These are phyloP conservation scores for Mortierella sp. DNA, from an alignment of 371 early-diverging fungal genomes.

Conservation along the genomic window DNA sequence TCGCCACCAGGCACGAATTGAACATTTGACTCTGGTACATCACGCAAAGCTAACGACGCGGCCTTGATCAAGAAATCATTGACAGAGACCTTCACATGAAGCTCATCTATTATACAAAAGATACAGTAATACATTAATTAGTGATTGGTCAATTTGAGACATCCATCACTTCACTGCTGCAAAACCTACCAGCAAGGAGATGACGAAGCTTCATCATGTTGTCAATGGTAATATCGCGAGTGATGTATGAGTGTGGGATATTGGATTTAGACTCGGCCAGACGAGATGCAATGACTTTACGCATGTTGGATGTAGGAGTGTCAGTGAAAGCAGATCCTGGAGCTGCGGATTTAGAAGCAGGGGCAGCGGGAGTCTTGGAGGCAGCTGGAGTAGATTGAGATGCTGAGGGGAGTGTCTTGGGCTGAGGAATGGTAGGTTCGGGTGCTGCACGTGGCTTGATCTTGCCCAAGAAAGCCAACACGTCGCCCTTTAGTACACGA, in stretches of 20 bases:
- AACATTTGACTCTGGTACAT: slow-evolving; percentile 76
- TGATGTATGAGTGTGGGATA: slow-evolving; percentile 82
- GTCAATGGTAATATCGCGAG: slow-evolving; percentile 76
- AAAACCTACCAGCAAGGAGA: slow-evolving; percentile 73
- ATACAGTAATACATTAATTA: not conserved
- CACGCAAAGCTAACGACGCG: slow-evolving; percentile 79
- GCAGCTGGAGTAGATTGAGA: slow-evolving; percentile 19
- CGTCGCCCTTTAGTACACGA: slow-evolving; percentile 93
- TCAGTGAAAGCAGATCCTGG: slow-evolving; percentile 61
- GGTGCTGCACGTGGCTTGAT: slow-evolving; percentile 70
- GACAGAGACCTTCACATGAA: slow-evolving; percentile 77
- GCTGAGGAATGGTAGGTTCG: slow-evolving; percentile 54
- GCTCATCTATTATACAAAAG: slow-evolving; percentile 56
- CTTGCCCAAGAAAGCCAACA: slow-evolving; percentile 78
- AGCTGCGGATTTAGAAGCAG: slow-evolving; percentile 10
- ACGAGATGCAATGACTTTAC: slow-evolving; percentile 67
- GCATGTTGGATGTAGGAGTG: slow-evolving; percentile 70
- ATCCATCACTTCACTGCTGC: not conserved
- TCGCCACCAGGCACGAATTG: slow-evolving; percentile 61
- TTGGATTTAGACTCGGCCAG: slow-evolving; percentile 61
- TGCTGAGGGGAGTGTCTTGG: slow-evolving; percentile 48
- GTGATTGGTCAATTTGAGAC: not conserved
- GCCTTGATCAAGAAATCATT: slow-evolving; percentile 93
- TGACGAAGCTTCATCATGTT: slow-evolving; percentile 75
- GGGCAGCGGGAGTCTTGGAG: slow-evolving; percentile 1